A percentile compares a stretch with the other conserved stretches of the same genome.
These are phyloP conservation scores for Acer saccharum DNA, from an alignment of 345 rosid species.

Conservation along the genomic window DNA sequence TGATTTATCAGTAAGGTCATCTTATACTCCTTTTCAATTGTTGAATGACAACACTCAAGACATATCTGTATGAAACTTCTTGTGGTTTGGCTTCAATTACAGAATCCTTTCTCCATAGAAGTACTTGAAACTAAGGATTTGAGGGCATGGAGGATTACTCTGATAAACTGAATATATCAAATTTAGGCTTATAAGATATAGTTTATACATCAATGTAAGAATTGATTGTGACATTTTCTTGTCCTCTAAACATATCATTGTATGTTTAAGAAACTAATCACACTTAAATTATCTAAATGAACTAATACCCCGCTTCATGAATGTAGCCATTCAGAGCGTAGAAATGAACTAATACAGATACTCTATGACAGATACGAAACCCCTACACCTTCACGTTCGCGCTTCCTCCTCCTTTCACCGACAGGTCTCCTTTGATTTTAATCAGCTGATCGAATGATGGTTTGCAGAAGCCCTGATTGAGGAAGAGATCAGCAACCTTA, in stretches of 20 bases:
- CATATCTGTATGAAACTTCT: neutral
- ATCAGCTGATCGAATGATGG: slow-evolving; percentile 35
- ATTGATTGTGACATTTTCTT: neutral
- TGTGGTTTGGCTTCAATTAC: neutral
- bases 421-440: slow-evolving; percentile 1
- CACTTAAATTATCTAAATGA: neutral
- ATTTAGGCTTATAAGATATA: neutral
- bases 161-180: neutral
- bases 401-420: too few species aligned
- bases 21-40: neutral
- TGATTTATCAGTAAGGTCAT: neutral
- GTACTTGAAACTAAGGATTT: neutral
- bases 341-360: neutral
- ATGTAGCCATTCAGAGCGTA: slow-evolving; percentile 13
- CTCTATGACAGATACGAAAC: neutral
- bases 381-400: neutral
- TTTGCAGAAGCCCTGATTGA: slow-evolving; percentile 31
- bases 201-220: neutral
- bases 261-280: neutral
- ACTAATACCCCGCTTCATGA: slow-evolving; percentile 10
- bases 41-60: neutral
- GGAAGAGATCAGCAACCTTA: slow-evolving; percentile 30
- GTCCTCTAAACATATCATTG: neutral
- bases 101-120: neutral
- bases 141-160: neutral